Conservation (phyloP, 2,329 filamentous ascomycete genomes). For the Penicillium olsonii region DNA sequence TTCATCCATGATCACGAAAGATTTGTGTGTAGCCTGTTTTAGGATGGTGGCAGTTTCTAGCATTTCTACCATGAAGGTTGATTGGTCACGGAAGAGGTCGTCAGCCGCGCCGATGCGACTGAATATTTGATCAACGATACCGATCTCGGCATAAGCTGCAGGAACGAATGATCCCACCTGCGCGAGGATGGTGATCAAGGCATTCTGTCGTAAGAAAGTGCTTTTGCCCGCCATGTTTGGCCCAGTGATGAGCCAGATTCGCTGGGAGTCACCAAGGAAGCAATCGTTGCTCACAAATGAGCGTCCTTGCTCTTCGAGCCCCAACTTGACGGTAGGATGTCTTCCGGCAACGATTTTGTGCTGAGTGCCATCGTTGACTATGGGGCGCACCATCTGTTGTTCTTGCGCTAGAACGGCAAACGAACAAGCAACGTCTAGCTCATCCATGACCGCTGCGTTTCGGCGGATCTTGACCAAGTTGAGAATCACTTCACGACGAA, state of each 20-base stretch:
- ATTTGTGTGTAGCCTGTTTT: constrained; percentile 76
- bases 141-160: constrained; percentile 79
- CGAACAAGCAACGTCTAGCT: constrained; percentile 85
- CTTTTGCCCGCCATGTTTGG: constrained; percentile 99
- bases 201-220: constrained; percentile 94
- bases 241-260: constrained; percentile 67
- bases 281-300: constrained; percentile 86
- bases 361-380: constrained; percentile 63
- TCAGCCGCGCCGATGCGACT: constrained; percentile 92
- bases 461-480: constrained; percentile 84
- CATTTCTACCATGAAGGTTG: constrained; percentile 99
- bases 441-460: constrained; percentile 89
- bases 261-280: constrained; percentile 74
- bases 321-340: constrained; percentile 88
- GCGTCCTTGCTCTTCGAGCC: constrained; percentile 75
- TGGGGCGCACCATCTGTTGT: constrained; percentile 71
- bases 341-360: constrained; percentile 83
- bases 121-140: constrained; percentile 94
- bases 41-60: constrained; percentile 91
- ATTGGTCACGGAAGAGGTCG: constrained; percentile 91
- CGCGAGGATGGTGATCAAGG: constrained; percentile 87
- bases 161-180: constrained; percentile 93
- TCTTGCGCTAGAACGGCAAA: constrained; percentile 79
- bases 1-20: constrained; percentile 98
- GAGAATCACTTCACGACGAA: constrained; percentile 74